These are phyloP conservation scores for Arachis stenosperma DNA, from an alignment of 306 rosid genomes.

Conservation along the genomic window DNA sequence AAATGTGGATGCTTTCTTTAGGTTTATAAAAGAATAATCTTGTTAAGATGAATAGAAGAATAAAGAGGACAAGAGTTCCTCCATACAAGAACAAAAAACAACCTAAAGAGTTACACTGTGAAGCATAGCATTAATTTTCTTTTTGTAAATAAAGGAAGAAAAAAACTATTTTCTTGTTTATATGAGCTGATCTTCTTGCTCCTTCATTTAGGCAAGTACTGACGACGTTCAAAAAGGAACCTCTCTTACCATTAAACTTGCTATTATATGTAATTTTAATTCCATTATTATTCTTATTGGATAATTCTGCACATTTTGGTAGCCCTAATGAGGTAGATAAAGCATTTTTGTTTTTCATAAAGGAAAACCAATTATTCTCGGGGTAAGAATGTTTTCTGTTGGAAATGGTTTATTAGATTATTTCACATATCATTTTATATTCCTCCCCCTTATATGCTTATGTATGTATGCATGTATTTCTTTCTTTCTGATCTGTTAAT, in stretches of 20 bases:
- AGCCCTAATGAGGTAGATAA: neutral
- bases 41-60: too few species aligned
- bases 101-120: too few species aligned
- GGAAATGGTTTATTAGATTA: slow-evolving; percentile 10
- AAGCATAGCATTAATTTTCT: too few species aligned
- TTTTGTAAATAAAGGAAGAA: too few species aligned
- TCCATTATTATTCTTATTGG: neutral
- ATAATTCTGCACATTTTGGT: slow-evolving; percentile 9
- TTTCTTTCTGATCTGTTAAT: slow-evolving; percentile 33
- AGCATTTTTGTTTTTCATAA: neutral
- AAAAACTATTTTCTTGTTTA: neutral
- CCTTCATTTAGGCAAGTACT: neutral
- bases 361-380: neutral
- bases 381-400: slow-evolving; percentile 10
- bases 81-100: too few species aligned
- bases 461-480: slow-evolving; percentile 11
- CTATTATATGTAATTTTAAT: slow-evolving; percentile 4
- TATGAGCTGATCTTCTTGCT: neutral
- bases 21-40: neutral
- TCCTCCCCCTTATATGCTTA: neutral
- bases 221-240: neutral
- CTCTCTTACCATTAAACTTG: neutral
- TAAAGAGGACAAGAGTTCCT: too few species aligned
- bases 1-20: neutral
- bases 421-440: slow-evolving; percentile 13